A percentile compares a stretch with the other conserved stretches of the same genome.
These are phyloP conservation scores for Alternaria sp. DNA, from an alignment of 2,329 filamentous ascomycete species.

Conservation along the genomic window DNA sequence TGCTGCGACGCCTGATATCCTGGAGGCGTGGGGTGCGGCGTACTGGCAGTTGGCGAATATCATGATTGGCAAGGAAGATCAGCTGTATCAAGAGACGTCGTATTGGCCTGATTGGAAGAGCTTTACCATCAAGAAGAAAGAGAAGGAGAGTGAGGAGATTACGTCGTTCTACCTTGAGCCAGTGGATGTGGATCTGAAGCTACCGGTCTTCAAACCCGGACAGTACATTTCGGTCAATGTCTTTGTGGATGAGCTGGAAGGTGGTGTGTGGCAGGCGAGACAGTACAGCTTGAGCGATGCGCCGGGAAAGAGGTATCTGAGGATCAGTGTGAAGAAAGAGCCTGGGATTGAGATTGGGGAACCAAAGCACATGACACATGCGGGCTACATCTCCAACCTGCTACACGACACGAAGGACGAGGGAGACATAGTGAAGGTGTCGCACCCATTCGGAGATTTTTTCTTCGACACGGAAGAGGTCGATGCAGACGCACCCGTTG, in stretches of 20 bases:
- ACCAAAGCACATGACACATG: slow-evolving; percentile 57
- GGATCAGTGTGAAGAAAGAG: slow-evolving; percentile 75
- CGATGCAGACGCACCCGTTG: slow-evolving; percentile 59
- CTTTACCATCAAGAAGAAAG: slow-evolving; percentile 70
- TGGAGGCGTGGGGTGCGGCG: slow-evolving; percentile 72
- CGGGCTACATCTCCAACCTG: slow-evolving; percentile 72
- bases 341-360: slow-evolving; percentile 57
- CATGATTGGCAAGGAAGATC: slow-evolving; percentile 70
- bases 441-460: slow-evolving; percentile 69
- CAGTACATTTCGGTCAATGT: slow-evolving; percentile 73
- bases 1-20: slow-evolving; percentile 69
- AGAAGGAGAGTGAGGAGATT: slow-evolving; percentile 70
- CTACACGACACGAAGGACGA: slow-evolving; percentile 67
- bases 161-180: slow-evolving; percentile 74
- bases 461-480: slow-evolving; percentile 60
- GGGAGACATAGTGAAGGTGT: slow-evolving; percentile 69
- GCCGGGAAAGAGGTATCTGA: slow-evolving; percentile 66
- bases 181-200: slow-evolving; percentile 62
- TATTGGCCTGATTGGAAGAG: slow-evolving; percentile 71
- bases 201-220: slow-evolving; percentile 71
- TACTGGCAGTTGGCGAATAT: slow-evolving; percentile 77
- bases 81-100: slow-evolving; percentile 67
- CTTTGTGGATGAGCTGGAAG: slow-evolving; percentile 56
- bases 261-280: slow-evolving; percentile 67
- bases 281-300: slow-evolving; percentile 77